A percentile compares a stretch with the other conserved stretches of the same genome.
phyloP scores from a whole-genome alignment of 1,284 basidiomycete species.

The Paramarasmius palmivorus region DNA sequence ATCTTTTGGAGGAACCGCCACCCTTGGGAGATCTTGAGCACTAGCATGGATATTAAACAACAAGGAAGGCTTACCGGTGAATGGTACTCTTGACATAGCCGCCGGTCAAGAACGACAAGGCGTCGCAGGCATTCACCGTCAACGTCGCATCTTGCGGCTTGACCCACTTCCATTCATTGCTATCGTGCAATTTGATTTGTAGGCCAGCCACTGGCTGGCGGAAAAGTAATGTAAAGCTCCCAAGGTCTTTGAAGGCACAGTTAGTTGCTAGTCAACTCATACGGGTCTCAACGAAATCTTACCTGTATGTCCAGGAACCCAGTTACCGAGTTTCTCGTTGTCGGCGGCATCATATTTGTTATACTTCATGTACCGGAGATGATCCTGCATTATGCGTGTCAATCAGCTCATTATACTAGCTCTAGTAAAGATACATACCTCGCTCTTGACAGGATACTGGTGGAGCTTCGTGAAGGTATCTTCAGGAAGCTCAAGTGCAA shows the following conservation, averaged over 20 bases:
- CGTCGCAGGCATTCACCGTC: constrained; percentile 56
- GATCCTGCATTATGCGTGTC: constrained; percentile 39
- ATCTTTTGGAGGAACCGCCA: constrained; percentile 51
- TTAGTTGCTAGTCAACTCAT: too few relatives aligned
- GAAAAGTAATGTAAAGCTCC: constrained; percentile 44
- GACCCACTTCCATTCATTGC: constrained; percentile 47
- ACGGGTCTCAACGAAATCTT: too few relatives aligned
- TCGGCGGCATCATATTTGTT: constrained; percentile 45
- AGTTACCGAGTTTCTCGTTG: constrained; percentile 40
- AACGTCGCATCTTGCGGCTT: constrained; percentile 47
- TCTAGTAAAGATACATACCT: constrained; percentile 26
- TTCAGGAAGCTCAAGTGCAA: constrained; percentile 54
- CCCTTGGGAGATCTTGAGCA: constrained; percentile 31
- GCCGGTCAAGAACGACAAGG: constrained; percentile 49
- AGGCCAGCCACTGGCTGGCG: constrained; percentile 46
- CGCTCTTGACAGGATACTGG: constrained; percentile 42
- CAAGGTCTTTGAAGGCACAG: too few relatives aligned
- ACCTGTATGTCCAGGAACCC: constrained; percentile 49
- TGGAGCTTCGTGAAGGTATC: constrained; percentile 53
- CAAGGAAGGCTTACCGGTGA: constrained; percentile 35
- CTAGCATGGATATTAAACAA: neutral
- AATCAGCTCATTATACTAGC: too few relatives aligned
- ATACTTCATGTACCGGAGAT: constrained; percentile 61
- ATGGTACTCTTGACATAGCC: constrained; percentile 54
- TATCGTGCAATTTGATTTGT: constrained; percentile 37